Base-by-base conservation (phyloP, 257 asterid species). In the Solanum sejunctum region DNA sequence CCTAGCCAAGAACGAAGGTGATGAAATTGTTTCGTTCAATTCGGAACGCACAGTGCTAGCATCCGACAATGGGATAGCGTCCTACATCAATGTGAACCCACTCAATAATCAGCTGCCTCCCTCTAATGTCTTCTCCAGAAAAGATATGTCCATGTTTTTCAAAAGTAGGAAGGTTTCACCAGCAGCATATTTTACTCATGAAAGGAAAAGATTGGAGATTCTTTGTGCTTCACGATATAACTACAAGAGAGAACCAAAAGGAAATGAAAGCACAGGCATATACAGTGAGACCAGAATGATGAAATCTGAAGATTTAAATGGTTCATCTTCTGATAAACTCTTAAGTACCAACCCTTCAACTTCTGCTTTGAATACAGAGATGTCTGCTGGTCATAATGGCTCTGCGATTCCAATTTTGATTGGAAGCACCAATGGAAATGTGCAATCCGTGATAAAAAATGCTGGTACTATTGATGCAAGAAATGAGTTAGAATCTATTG, bases 81-180 rank as follows among this genome's bases (percentile, higher is more conserved):
- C 93, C 73, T 63, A 84, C 78, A 55, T 17, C 72, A 89, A 91
- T 87, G 93, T 92, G 88, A 92, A 92, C 57, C 98, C 98, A 78
- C 87, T 97, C 84, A 88, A 92, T 86, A 94, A 95, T 86, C 98
- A 97, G 86, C 83, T 92, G 80, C 99, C 98, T 85, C 98, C 98
- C 88, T 57, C 81, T 67, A 92, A 93, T 84, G 82, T 95, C 87
- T 92, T 97, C 92, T 97, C 97, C 86, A 92, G 89, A 92, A 94
- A 88, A 89, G 95, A 88, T 71, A 97, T 97, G 99, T 90, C 97
- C 82, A 83, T 75, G 55, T 94, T 93, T 91, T 91, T 93, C 82
- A 87, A 84, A 81, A 92, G 72, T 84, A 94, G 82, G 85, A 93
- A 88, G 88, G 85, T 91, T 85, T 92, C 99, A 83, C 98, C 99